Evolutionary conservation across 2,329 filamentous ascomycete species (phyloP).

Genomic region (Camillea tinctor): DNA sequence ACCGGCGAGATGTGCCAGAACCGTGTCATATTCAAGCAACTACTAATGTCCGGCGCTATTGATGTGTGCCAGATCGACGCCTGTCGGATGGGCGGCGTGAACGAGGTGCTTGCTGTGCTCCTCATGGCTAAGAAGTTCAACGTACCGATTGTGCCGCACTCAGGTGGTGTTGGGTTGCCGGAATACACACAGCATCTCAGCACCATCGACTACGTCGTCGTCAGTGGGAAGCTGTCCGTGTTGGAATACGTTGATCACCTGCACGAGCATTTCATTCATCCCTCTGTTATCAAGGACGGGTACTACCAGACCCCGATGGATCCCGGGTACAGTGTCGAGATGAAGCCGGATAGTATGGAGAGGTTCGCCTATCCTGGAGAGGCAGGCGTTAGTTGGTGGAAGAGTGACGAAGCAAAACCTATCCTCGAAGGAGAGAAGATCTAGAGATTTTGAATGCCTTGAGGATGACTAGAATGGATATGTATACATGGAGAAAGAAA

Average conservation of each 20-base stretch:
- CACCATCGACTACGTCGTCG: conserved; percentile 89
- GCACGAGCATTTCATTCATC: conserved; percentile 89
- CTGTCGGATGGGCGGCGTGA: conserved; percentile 84
- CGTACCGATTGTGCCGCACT: conserved; percentile 85
- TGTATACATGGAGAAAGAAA: not conserved
- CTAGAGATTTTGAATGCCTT: conserved; percentile 28
- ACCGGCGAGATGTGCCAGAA: conserved; percentile 97
- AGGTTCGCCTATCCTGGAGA: conserved; percentile 73
- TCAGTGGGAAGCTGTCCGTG: conserved; percentile 76
- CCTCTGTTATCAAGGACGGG: conserved; percentile 75
- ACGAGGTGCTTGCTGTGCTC: conserved; percentile 87
- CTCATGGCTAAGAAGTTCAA: conserved; percentile 78
- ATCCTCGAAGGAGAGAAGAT: conserved; percentile 66
- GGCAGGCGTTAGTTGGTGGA: conserved; percentile 83
- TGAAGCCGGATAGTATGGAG: conserved; percentile 88
- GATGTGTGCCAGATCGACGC: conserved; percentile 90
- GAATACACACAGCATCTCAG: conserved; percentile 93
- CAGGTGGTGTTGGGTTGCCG: conserved; percentile 83
- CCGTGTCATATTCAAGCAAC: conserved; percentile 90
- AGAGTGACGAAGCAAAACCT: conserved; percentile 70
- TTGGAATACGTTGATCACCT: conserved; percentile 92
- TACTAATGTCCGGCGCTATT: conserved; percentile 75
- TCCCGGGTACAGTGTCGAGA: conserved; percentile 88
- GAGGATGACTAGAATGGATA: not conserved
- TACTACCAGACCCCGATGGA: conserved; percentile 84